A percentile compares a stretch with the other conserved stretches of the same genome.
phyloP scores from a whole-genome alignment of 352 stramenopile species.

The Phytophthora quininea region DNA sequence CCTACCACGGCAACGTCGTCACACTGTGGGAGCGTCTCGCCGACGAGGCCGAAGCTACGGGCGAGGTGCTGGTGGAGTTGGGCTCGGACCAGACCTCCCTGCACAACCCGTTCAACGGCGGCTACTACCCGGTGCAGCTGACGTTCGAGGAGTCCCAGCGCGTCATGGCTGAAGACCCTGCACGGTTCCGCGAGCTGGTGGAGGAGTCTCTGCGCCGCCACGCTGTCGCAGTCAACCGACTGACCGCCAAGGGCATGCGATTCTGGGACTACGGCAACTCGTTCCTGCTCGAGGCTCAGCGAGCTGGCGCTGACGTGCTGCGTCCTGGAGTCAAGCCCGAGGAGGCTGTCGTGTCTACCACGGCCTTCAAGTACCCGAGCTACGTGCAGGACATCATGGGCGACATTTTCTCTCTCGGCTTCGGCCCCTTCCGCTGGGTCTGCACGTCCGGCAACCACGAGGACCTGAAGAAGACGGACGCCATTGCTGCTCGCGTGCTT shows the following conservation, averaged over 20 bases:
- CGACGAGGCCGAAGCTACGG: slow-evolving; percentile 65
- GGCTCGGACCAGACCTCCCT: slow-evolving; percentile 90
- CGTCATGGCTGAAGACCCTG: slow-evolving; percentile 82
- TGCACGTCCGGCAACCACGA: slow-evolving; percentile 70
- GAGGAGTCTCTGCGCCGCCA: slow-evolving; percentile 82
- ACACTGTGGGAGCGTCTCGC: slow-evolving; percentile 86
- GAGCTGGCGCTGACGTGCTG: slow-evolving; percentile 81
- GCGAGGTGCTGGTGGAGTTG: slow-evolving; percentile 83
- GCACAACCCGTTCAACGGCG: slow-evolving; percentile 91
- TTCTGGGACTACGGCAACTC: slow-evolving; percentile 94
- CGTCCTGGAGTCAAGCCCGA: slow-evolving; percentile 44
- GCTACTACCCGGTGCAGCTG: slow-evolving; percentile 89
- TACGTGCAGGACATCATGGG: slow-evolving; percentile 93
- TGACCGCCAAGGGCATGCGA: slow-evolving; percentile 79
- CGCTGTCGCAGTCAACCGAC: slow-evolving; percentile 79
- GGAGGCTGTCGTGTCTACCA: slow-evolving; percentile 69
- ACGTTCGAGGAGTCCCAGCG: slow-evolving; percentile 81
- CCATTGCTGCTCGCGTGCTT: slow-evolving; percentile 74
- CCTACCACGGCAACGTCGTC: slow-evolving; percentile 88
- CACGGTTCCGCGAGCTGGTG: slow-evolving; percentile 80
- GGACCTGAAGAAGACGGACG: slow-evolving; percentile 81
- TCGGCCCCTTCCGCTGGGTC: slow-evolving; percentile 91
- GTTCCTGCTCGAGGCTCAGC: slow-evolving; percentile 86
- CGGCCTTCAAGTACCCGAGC: slow-evolving; percentile 86
- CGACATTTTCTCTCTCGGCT: slow-evolving; percentile 91